Conservation (phyloP, 768 basidiomycete genomes). For the Suillus placidus region DNA sequence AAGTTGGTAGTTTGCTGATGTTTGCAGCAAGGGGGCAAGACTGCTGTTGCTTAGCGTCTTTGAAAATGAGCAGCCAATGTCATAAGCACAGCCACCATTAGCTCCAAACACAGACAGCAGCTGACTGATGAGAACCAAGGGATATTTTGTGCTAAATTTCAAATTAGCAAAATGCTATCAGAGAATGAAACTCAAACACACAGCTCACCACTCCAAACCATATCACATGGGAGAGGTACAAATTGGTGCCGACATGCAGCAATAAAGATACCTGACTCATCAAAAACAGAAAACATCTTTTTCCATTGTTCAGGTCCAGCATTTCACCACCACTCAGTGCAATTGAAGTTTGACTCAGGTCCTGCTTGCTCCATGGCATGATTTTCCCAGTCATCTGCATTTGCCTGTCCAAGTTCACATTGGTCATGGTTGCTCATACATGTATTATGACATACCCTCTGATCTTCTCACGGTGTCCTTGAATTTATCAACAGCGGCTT, state of each 20-base stretch:
- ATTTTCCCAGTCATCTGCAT: no score
- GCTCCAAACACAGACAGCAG: constrained; percentile 19
- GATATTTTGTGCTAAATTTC: constrained; percentile 23
- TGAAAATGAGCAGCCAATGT: constrained; percentile 28
- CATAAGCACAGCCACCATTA: constrained; percentile 24
- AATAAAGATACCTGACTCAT: constrained; percentile 3
- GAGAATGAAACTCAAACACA: neutral
- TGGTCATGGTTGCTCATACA: no score
- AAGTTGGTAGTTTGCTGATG: neutral
- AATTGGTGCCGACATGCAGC: neutral
- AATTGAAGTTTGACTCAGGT: no score
- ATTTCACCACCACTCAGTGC: neutral
- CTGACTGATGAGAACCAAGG: constrained; percentile 19
- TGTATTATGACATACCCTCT: neutral
- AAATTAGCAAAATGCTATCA: neutral
- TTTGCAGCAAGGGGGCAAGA: constrained; percentile 11
- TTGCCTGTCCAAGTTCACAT: no score
- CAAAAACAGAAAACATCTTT: constrained; percentile 9
- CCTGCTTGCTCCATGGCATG: no score
- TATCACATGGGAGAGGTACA: neutral
- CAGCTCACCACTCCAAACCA: neutral
- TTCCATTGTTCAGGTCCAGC: neutral
- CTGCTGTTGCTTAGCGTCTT: constrained; percentile 20
- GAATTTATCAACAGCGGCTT: neutral
- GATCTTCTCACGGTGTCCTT: neutral